Evolutionary conservation across 768 basidiomycete species (phyloP).

Genomic region (Naganishia antarctica): DNA sequence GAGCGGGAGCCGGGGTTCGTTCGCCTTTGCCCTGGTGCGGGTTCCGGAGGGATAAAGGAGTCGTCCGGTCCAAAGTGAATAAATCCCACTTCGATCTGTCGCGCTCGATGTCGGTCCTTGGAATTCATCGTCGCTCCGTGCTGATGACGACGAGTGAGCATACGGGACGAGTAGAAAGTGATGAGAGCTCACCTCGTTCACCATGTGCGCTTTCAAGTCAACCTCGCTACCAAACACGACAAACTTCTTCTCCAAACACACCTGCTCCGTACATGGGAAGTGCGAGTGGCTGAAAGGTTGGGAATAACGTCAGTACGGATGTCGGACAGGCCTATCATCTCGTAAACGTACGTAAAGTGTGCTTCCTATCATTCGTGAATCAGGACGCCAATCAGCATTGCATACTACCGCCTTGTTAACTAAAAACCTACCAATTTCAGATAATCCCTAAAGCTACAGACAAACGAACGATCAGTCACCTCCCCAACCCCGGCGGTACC

Average conservation of each 20-base stretch:
- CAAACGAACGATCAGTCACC: neutral
- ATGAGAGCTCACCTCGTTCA: conserved; percentile 59
- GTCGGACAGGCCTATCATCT: conserved; percentile 18
- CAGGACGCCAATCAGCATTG: no score
- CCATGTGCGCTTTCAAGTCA: conserved; percentile 86
- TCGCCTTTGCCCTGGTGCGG: conserved; percentile 17
- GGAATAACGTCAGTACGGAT: neutral
- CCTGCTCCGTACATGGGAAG: conserved; percentile 66
- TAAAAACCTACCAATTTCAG: conserved; percentile 55
- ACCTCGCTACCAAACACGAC: conserved; percentile 83
- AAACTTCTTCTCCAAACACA: conserved; percentile 81
- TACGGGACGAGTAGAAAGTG: neutral
- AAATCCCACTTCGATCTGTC: conserved; percentile 45
- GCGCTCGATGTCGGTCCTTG: conserved; percentile 44
- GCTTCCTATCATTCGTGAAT: conserved; percentile 32
- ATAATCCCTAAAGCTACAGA: conserved; percentile 69
- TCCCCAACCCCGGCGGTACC: neutral
- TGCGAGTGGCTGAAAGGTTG: conserved; percentile 62
- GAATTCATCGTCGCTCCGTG: conserved; percentile 46
- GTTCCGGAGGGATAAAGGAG: conserved; percentile 27
- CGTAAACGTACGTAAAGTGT: neutral
- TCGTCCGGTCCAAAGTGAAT: conserved; percentile 21
- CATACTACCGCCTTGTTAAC: no score
- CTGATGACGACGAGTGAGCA: conserved; percentile 28
- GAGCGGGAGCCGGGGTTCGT: neutral